Percentiles rank a stretch among this genome's conserved stretches.
These are phyloP conservation scores for Teunomyces pallodes DNA, from an alignment of 805 yeast species.

Conservation along the genomic window DNA sequence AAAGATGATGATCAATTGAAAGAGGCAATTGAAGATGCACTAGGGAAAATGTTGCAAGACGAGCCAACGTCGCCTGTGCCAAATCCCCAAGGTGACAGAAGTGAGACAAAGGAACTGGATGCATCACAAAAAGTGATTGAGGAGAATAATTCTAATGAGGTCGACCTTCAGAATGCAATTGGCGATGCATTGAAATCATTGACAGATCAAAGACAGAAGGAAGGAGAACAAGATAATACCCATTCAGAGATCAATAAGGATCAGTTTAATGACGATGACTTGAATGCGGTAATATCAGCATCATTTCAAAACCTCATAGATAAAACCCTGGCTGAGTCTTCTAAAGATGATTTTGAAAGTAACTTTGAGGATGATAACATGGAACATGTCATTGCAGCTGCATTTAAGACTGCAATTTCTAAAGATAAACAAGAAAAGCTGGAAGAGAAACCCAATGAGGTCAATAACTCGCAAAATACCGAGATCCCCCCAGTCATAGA, in stretches of 20 bases:
- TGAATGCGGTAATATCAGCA: conserved; percentile 7
- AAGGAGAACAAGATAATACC: neutral
- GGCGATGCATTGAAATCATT: conserved; percentile 14
- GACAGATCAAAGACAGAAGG: neutral
- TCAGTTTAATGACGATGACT: conserved; percentile 3
- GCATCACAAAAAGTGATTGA: neutral
- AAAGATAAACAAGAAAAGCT: conserved; percentile 1
- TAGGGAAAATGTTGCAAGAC: neutral
- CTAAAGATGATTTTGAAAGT: neutral
- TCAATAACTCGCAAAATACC: neutral
- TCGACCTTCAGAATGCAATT: conserved; percentile 17
- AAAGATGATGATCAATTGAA: neutral
- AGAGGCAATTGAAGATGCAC: neutral
- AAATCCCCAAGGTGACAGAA: neutral
- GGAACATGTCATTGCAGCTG: conserved; percentile 11
- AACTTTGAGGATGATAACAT: neutral
- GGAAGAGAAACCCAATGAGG: neutral
- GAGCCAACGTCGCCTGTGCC: neutral
- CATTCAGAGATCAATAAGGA: conserved; percentile 1
- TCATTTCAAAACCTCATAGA: neutral
- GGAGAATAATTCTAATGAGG: conserved; percentile 6
- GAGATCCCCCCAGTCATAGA: conserved; percentile 8
- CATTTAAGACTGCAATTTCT: conserved; percentile 9
- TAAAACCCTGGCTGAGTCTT: neutral
- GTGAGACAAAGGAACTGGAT: neutral